Conservation (phyloP, 2,329 filamentous ascomycete genomes). For the Claviceps cyperi region DNA sequence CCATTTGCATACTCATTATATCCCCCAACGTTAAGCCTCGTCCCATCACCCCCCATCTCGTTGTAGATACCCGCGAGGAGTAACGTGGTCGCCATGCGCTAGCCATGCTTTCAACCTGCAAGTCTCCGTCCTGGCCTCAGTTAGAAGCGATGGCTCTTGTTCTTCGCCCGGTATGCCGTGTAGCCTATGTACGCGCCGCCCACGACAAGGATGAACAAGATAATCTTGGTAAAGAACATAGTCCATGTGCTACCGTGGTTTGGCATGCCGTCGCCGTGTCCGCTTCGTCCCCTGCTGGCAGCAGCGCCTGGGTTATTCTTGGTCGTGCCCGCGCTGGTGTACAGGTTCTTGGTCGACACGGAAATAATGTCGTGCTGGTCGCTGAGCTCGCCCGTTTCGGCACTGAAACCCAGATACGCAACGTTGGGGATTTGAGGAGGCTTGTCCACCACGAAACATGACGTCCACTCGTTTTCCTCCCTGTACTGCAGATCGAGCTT, state of each 20-base stretch:
- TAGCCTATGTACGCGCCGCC: slow-evolving; percentile 74
- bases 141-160: slow-evolving; percentile 43
- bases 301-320: slow-evolving; percentile 20
- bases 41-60: no score
- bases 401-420: slow-evolving; percentile 61
- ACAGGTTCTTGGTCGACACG: slow-evolving; percentile 76
- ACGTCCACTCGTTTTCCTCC: slow-evolving; percentile 70
- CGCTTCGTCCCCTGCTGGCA: slow-evolving; percentile 22
- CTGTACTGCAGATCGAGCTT: slow-evolving; percentile 92
- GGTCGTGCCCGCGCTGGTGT: slow-evolving; percentile 38
- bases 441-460: slow-evolving; percentile 66
- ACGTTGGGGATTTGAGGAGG: slow-evolving; percentile 66
- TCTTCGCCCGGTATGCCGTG: slow-evolving; percentile 63
- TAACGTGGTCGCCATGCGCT: no score
- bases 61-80: no score
- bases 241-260: slow-evolving; percentile 37
- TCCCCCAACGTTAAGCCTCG: no score
- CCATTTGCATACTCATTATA: neutral
- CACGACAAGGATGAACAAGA: slow-evolving; percentile 56
- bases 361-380: slow-evolving; percentile 97
- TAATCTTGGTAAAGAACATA: slow-evolving; percentile 63
- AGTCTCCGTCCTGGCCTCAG: neutral
- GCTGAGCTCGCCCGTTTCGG: slow-evolving; percentile 88
- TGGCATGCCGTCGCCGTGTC: slow-evolving; percentile 20
- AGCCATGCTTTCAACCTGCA: no score